These are phyloP conservation scores for Phellopilus nigrolimitatus DNA, from an alignment of 1,284 basidiomycete genomes.

Conservation along the genomic window DNA sequence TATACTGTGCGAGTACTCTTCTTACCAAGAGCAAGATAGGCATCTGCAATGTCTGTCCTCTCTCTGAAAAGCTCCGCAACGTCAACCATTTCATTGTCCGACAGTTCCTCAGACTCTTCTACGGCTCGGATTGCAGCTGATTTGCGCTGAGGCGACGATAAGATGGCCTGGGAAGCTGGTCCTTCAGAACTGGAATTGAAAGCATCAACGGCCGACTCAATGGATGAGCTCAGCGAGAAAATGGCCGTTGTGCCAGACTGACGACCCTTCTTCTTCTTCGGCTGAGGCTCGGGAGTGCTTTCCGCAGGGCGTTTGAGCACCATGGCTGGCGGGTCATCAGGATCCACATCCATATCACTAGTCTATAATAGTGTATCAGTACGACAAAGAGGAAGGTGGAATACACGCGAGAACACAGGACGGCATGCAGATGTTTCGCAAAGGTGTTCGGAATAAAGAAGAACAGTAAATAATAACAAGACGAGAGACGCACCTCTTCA, in stretches of 20 bases:
- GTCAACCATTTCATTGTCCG: constrained; percentile 13
- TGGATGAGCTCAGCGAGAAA: not conserved
- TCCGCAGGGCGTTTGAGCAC: no score
- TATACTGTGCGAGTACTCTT: constrained; percentile 4
- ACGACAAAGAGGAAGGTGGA: no score
- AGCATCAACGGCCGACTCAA: constrained; percentile 6
- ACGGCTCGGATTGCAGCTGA: constrained; percentile 13
- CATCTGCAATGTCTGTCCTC: constrained; percentile 26
- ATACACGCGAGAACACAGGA: no score
- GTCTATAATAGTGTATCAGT: not conserved
- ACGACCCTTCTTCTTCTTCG: not conserved
- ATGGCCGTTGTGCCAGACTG: not conserved
- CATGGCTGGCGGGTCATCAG: no score
- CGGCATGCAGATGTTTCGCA: no score
- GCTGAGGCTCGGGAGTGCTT: no score
- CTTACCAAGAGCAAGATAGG: constrained; percentile 25
- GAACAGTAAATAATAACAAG: no score
- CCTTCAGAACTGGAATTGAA: not conserved
- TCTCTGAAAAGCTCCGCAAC: constrained; percentile 23
- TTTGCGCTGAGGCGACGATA: constrained; percentile 11
- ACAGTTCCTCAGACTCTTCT: constrained; percentile 20
- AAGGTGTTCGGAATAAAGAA: no score
- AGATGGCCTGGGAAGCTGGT: not conserved
- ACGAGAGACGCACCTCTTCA: no score
- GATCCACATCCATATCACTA: not conserved